Base-by-base conservation (phyloP, 2,329 filamentous ascomycete genomes). In the Colletotrichum sp. region DNA sequence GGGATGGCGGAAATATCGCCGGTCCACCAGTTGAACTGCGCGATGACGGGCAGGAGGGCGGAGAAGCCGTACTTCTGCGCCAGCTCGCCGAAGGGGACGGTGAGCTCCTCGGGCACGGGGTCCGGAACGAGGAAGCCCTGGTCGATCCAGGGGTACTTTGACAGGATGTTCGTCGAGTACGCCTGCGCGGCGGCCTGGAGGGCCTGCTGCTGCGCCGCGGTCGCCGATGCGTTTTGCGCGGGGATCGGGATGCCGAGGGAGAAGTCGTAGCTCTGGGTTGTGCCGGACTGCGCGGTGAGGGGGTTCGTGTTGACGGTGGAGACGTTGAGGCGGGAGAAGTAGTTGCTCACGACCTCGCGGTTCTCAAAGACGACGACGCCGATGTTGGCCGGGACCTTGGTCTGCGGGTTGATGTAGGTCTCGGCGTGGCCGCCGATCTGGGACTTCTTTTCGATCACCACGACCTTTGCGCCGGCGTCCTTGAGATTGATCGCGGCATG, bases 71-170 rank as follows among this genome's bases (percentile, higher is more conserved):
- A 83, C 76, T 88, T 87, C 22, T 82, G 78, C 8, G 86, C 80
- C 68, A 88, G 88, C 9, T 87, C 81, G 2, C 85, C 83, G 48
- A 85, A 89, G 0, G 87, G 83, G 0, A 86, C 77, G 8, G 86
- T 77, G 1, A 90, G 80, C 57, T 89, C 88, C 34, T 85, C 82
- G 0, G 88, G 88, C 1, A 89, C 84, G 8, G 84, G 82, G n/a
- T 84, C 77, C 1, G 88, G 86, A 0, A 90, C 66, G 34, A 71
- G 81, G 70, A 84, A 85, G 3, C 84, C 84, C 12, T 72, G 22
- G 32, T 78, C 71, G 52, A 80, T 67, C 71, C 72, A 75, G 32
- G 55, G 55, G 67, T 77, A 77, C 63, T 71, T 75, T 32, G 71
- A 57, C 30, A 75, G 34, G 10, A 77, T 59, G 63, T 68, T 77